Evolutionary conservation across 2,329 filamentous ascomycete species (phyloP), one percentile per base, ranked within the genome.

Genomic region (Colletotrichum brevisporum): DNA sequence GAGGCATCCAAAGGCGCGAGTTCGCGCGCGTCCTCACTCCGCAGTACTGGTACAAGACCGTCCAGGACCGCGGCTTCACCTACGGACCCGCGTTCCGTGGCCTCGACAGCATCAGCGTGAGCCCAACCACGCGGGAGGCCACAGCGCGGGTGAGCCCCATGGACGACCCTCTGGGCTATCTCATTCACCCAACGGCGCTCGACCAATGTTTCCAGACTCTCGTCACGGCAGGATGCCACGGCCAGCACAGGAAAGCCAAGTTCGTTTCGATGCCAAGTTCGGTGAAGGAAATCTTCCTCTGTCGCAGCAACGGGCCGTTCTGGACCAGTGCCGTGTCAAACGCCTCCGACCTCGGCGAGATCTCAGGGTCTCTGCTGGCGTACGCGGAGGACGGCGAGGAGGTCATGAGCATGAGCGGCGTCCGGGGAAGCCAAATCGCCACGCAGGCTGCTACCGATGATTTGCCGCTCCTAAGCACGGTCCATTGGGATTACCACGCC

Each of bases 111-210:
- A 73, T 76, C 26, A 66, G 70, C 4, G 61, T 50, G n/a, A 59
- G 66, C 1, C 71, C 74, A 21, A 66, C 66, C 0, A 63, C 72
- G 54, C 67, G 72, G 5, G 8, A 71, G 3, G 74, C 75, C 3
- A 71, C 74, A 8, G 76, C 73, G 1, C 63, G 45, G 4, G 26
- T 71, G 10, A 16, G 43, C 18, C 57, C 57, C 12, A 36, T 50
- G 31, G 47, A 60, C 16, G 50, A 54, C 13, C 52, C 36, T 5
- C 27, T n/a, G 4, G n/a, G 27, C 1, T 63, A 82, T 55, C 73
- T 77, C n/a, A 72, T 83, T 13, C 82, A 84, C 53, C 82, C 82
- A 0, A 75, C 75, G 2, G 78, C 77, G 55, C 75, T 83, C 21
- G 81, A 83, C 63, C 70, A 73, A n/a, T 75, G 73, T 43, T 60